Percentiles rank a stretch among this genome's conserved stretches.
Evolutionary conservation across 2,329 filamentous ascomycete species (phyloP).

Genomic region (Microsporum ferrugineum): DNA sequence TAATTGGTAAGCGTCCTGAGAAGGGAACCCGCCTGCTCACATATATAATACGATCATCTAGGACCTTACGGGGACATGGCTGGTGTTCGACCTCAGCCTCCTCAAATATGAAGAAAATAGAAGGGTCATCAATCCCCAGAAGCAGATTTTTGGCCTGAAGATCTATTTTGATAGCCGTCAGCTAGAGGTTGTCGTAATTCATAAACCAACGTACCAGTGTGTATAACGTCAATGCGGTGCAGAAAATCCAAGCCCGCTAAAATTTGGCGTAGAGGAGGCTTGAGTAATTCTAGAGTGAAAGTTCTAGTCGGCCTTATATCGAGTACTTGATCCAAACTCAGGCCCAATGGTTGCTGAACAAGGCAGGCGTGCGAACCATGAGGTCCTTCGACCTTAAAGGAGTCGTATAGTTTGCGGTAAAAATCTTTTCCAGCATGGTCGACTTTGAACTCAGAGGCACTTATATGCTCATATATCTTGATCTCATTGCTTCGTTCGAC

Average conservation of each 20-base stretch:
- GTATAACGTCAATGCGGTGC: constrained; percentile 4
- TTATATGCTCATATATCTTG: not conserved
- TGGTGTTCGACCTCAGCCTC: constrained; percentile 8
- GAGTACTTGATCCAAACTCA: constrained; percentile 10
- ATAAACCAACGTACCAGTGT: constrained; percentile 3
- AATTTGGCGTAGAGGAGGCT: constrained; percentile 9
- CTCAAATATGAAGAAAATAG: constrained; percentile 10
- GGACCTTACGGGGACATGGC: constrained; percentile 9
- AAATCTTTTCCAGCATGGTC: constrained; percentile 9
- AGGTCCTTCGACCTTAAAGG: constrained; percentile 8
- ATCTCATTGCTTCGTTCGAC: not conserved
- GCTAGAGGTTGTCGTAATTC: not conserved
- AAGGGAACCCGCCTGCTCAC: constrained; percentile 7
- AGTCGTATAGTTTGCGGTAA: constrained; percentile 11
- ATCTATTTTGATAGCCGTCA: not conserved
- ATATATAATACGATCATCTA: constrained; percentile 12
- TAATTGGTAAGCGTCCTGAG: constrained; percentile 1
- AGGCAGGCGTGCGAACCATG: constrained; percentile 9
- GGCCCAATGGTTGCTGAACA: constrained; percentile 11
- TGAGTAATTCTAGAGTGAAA: constrained; percentile 9
- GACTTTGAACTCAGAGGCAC: not conserved
- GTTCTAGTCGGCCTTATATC: constrained; percentile 6
- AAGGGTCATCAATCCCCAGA: constrained; percentile 7
- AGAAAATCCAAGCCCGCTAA: constrained; percentile 4
- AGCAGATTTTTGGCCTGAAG: constrained; percentile 8